Conservation (phyloP, 306 rosid genomes). For the Acacia crassicarpa region DNA sequence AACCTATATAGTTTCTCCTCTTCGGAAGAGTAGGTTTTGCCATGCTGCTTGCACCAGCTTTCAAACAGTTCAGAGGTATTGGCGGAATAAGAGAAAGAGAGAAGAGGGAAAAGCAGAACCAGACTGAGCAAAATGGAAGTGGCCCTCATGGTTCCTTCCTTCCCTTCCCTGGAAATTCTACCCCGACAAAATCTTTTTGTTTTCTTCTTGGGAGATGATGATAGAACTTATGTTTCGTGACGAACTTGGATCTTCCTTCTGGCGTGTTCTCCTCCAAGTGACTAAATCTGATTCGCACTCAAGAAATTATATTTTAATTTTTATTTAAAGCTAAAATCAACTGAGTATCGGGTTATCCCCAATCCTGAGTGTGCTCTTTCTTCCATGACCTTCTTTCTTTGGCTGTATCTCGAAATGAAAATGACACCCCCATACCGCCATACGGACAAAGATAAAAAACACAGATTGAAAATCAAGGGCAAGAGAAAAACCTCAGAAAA, state of each 20-base stretch:
- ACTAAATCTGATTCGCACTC: background rate
- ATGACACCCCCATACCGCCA: background rate
- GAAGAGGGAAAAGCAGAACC: conserved; percentile 25
- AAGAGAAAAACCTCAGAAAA: background rate
- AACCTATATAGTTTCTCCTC: conserved; percentile 59
- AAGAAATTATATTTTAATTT: background rate
- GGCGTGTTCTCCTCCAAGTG: background rate
- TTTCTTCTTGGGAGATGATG: background rate
- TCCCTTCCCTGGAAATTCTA: background rate
- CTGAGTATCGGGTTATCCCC: background rate
- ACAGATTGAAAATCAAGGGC: background rate
- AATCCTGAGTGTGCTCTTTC: background rate
- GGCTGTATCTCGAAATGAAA: background rate
- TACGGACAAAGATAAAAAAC: background rate
- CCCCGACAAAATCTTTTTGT: background rate
- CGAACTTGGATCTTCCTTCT: background rate
- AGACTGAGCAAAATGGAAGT: conserved; percentile 21
- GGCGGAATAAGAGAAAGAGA: conserved; percentile 31
- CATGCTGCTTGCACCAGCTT: conserved; percentile 67
- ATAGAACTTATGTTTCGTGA: background rate
- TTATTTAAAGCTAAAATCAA: background rate
- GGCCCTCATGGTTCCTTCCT: conserved; percentile 21
- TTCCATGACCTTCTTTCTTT: background rate
- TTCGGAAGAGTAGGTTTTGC: conserved; percentile 58
- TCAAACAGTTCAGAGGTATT: conserved; percentile 58